phyloP scores from a whole-genome alignment of 352 stramenopile genomes.

The Phytophthora nicotianae region DNA sequence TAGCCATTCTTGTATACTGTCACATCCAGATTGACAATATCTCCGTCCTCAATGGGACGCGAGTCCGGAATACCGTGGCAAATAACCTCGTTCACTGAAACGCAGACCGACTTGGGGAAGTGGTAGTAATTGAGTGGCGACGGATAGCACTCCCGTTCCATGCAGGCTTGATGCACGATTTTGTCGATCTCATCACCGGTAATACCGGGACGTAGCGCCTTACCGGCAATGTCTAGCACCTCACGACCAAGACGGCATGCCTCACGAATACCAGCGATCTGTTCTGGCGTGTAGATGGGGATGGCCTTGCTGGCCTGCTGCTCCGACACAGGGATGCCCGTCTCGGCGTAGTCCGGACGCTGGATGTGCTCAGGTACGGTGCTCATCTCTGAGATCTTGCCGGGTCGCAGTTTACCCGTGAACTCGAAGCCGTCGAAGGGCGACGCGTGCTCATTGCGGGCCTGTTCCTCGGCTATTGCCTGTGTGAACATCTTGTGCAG shows the following conservation, averaged over 20 bases:
- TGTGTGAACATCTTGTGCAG: conserved; percentile 95
- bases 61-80: conserved; percentile 98
- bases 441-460: conserved; percentile 21
- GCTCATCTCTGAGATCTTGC: conserved; percentile 74
- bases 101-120: conserved; percentile 96
- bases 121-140: conserved; percentile 98
- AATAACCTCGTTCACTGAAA: conserved; percentile 96
- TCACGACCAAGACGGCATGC: conserved; percentile 90
- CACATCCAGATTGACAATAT: conserved; percentile 99
- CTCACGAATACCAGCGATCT: conserved; percentile 95
- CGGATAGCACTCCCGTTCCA: conserved; percentile 94
- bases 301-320: conserved; percentile 78
- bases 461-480: conserved; percentile 40
- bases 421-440: conserved; percentile 80
- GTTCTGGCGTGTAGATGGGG: conserved; percentile 92
- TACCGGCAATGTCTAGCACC: conserved; percentile 95
- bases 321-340: conserved; percentile 75
- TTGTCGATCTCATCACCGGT: conserved; percentile 98
- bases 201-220: conserved; percentile 85
- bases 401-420: conserved; percentile 83
- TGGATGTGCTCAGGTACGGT: conserved; percentile 80
- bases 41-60: conserved; percentile 93
- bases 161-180: conserved; percentile 93
- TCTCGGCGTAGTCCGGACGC: conserved; percentile 91
- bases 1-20: conserved; percentile 97